Percentiles rank a stretch among this genome's conserved stretches.
These are phyloP conservation scores for Hemileccinum rubropunctum DNA, from an alignment of 768 basidiomycete species.

Conservation along the genomic window DNA sequence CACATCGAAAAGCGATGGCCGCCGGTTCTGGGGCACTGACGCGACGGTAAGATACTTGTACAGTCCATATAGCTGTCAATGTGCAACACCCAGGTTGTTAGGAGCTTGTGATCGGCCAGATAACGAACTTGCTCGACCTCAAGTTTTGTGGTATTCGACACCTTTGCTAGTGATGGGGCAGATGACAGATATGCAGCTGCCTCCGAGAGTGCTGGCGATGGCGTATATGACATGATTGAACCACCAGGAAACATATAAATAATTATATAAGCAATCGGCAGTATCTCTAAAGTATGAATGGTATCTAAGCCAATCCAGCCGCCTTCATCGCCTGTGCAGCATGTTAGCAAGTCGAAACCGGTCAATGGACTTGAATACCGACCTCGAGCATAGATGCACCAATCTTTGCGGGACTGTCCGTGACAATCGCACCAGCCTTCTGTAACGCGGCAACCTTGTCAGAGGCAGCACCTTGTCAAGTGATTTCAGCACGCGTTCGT, in stretches of 20 bases:
- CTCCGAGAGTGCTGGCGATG: constrained; percentile 46
- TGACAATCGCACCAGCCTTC: constrained; percentile 89
- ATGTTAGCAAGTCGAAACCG: constrained; percentile 4
- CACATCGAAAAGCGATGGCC: constrained; percentile 77
- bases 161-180: constrained; percentile 48
- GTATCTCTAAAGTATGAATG: background rate
- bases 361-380: constrained; percentile 14
- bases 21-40: constrained; percentile 47
- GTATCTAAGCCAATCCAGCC: constrained; percentile 61
- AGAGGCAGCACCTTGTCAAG: constrained; percentile 66
- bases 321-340: constrained; percentile 68
- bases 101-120: constrained; percentile 12
- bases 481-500: background rate
- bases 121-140: constrained; percentile 53
- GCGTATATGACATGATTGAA: constrained; percentile 26
- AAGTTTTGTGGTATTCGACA: constrained; percentile 64
- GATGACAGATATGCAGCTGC: constrained; percentile 66
- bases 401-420: constrained; percentile 94
- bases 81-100: constrained; percentile 25
- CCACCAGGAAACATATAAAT: constrained; percentile 13
- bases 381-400: constrained; percentile 89
- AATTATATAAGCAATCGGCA: constrained; percentile 37
- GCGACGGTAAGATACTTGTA: constrained; percentile 75
- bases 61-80: constrained; percentile 73
- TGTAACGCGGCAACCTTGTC: constrained; percentile 94